These are phyloP conservation scores for Pythium oligandrum DNA, from an alignment of 352 stramenopile genomes.

Conservation along the genomic window DNA sequence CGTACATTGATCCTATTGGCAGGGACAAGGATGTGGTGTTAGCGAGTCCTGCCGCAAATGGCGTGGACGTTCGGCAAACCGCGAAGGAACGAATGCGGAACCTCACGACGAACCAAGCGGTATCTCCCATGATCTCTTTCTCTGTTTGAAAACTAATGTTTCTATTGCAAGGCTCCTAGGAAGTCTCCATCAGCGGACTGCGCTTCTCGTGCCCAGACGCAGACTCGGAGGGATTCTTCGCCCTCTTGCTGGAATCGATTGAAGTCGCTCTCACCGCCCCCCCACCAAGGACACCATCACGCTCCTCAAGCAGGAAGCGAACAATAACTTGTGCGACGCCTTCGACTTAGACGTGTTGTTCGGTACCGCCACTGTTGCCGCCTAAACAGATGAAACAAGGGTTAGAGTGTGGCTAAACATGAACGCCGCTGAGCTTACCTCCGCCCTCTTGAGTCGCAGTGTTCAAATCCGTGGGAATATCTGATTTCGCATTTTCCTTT, in stretches of 20 bases:
- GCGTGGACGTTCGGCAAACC: slow-evolving; percentile 2
- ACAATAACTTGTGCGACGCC: slow-evolving; percentile 1
- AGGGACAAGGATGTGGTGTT: slow-evolving; percentile 3
- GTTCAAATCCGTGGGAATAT: background rate
- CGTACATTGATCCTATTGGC: slow-evolving; percentile 4
- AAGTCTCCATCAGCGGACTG: slow-evolving; percentile 2
- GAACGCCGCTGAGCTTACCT: background rate
- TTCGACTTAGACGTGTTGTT: slow-evolving; percentile 3
- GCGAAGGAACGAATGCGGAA: slow-evolving; percentile 6
- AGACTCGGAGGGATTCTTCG: background rate
- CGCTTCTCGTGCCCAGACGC: slow-evolving; percentile 2
- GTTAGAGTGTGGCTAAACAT: background rate
- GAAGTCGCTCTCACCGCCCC: background rate
- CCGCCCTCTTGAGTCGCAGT: background rate
- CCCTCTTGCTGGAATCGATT: slow-evolving; percentile 4
- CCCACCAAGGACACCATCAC: background rate
- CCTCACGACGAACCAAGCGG: background rate
- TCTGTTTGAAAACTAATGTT: background rate
- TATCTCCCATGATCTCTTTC: background rate
- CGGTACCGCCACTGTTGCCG: background rate
- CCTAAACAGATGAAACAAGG: background rate
- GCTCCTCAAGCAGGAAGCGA: slow-evolving; percentile 2
- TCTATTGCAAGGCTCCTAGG: slow-evolving; percentile 1
- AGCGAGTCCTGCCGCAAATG: slow-evolving; percentile 3
- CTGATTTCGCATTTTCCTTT: slow-evolving; percentile 1